These are phyloP conservation scores for Aspergillus sp. DNA, from an alignment of 2,329 filamentous ascomycete species.

Conservation along the genomic window DNA sequence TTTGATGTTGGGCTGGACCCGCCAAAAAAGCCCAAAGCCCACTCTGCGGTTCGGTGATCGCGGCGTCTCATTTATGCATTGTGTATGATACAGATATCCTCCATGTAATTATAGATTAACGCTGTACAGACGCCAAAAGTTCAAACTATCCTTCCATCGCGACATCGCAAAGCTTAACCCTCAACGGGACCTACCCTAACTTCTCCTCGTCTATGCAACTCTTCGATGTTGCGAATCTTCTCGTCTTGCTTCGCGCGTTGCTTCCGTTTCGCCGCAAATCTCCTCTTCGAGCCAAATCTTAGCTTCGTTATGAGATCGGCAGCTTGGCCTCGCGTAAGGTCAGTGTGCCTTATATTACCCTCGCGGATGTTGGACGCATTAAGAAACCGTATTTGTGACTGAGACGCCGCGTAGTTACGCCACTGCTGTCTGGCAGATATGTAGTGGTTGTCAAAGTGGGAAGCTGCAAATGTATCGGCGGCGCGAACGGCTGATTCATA, in stretches of 20 bases:
- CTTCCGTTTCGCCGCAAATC: slow-evolving; percentile 51
- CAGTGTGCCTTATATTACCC: slow-evolving; percentile 23
- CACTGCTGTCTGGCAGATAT: slow-evolving; percentile 68
- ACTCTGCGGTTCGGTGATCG: neutral
- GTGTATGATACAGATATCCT: neutral
- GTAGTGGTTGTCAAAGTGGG: slow-evolving; percentile 65
- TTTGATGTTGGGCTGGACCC: neutral
- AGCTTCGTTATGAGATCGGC: slow-evolving; percentile 91
- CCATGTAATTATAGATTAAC: neutral
- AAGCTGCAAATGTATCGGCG: slow-evolving; percentile 75
- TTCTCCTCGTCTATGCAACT: slow-evolving; percentile 6
- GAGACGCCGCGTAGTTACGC: slow-evolving; percentile 65
- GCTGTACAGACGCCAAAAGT: neutral
- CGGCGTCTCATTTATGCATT: neutral
- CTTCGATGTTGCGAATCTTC: slow-evolving; percentile 7
- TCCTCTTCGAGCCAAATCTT: slow-evolving; percentile 73
- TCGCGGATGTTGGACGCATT: slow-evolving; percentile 36
- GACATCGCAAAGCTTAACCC: neutral
- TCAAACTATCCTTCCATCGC: neutral
- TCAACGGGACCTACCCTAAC: slow-evolving; percentile 7
- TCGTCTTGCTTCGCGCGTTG: slow-evolving; percentile 12
- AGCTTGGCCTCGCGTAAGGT: slow-evolving; percentile 76
- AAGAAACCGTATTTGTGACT: slow-evolving; percentile 47
- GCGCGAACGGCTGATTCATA: slow-evolving; percentile 78
- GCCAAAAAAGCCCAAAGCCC: neutral